Base-by-base conservation (phyloP, 2,329 filamentous ascomycete genomes). In the Cordyceps farinosa region DNA sequence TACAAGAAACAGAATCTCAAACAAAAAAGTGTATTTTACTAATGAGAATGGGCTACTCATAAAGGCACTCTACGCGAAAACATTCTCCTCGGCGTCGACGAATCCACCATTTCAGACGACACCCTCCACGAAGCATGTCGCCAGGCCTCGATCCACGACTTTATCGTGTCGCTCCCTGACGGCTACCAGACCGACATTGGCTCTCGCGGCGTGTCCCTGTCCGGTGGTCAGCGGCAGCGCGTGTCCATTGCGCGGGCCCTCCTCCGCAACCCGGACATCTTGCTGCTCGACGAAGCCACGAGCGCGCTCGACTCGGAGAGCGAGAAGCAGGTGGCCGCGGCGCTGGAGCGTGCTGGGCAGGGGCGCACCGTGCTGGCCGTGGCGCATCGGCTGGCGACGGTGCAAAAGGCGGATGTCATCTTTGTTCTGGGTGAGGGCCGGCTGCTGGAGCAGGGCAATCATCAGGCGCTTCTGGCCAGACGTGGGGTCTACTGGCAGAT, bases 381-480 rank as follows among this genome's bases (percentile, higher is more conserved):
- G 11, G 91, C 91, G 1, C 91, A 94, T 72, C 81, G 90, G 17
- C 78, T 94, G 55, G 88, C 88, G 0, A 94, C 89, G 11, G 87
- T 93, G 29, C 90, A 90, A 73, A 89, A 92, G 67, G 89, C 90
- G 1, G 88, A 94, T 72, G 78, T 87, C 17, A 93, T 93, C 47
- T 91, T 90, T 69, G 90, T 94, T 0, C 84, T 95, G 53, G 89
- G 89, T 11, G 82, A 87, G 65, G 75, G 88, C 30, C 82, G 79
- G 67, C 76, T 86, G 51, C 69, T 86, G 8, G 84, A 86, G 71
- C 75, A 80, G 70, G 83, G 83, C 11, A 84, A 70, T n/a, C 83
- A 86, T 65, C 64, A 65, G 1, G 84, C 85, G 68, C 68, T 86
- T 63, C 65, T 86, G 64, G 78, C 74, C 71, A 77, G 77, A 74